phyloP scores from a whole-genome alignment of 2,329 filamentous ascomycete genomes.

The Pseudogymnoascus verrucosus region DNA sequence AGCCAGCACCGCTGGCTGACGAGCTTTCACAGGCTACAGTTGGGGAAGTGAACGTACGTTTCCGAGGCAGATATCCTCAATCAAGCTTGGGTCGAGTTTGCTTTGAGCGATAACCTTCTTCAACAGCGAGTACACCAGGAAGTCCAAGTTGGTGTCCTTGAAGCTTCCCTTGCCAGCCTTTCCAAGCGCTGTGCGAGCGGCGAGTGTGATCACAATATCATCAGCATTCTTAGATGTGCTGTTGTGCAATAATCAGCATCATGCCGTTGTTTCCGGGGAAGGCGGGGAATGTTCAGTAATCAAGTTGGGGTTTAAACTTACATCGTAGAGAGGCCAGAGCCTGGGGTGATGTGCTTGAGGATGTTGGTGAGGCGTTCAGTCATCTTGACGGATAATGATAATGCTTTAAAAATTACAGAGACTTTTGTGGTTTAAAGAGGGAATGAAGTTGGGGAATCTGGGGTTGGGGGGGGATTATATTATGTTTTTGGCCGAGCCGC shows the following conservation, averaged over 20 bases:
- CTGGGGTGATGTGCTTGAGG: constrained; percentile 74
- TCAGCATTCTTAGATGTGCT: constrained; percentile 90
- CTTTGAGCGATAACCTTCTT: constrained; percentile 66
- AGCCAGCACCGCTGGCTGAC: constrained; percentile 14
- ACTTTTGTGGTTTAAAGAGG: not conserved
- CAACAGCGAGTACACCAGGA: constrained; percentile 72
- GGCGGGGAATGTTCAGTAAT: constrained; percentile 5
- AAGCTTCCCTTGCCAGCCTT: constrained; percentile 89
- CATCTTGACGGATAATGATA: constrained; percentile 44
- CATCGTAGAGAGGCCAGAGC: constrained; percentile 67
- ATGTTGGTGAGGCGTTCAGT: constrained; percentile 83
- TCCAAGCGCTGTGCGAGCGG: constrained; percentile 77
- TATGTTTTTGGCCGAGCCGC: not conserved
- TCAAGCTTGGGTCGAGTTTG: constrained; percentile 68
- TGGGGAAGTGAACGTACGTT: constrained; percentile 53
- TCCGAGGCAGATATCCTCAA: constrained; percentile 87
- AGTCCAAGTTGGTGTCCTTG: constrained; percentile 89
- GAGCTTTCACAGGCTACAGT: constrained; percentile 18
- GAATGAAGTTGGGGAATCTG: not conserved
- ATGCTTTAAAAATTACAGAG: not conserved
- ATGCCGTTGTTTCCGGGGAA: constrained; percentile 14
- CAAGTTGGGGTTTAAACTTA: constrained; percentile 39
- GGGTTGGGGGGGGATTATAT: not conserved
- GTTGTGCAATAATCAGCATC: constrained; percentile 19
- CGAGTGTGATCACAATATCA: constrained; percentile 93